Evolutionary conservation across 306 rosid species (phyloP).

Genomic region (Crotalaria pallida): DNA sequence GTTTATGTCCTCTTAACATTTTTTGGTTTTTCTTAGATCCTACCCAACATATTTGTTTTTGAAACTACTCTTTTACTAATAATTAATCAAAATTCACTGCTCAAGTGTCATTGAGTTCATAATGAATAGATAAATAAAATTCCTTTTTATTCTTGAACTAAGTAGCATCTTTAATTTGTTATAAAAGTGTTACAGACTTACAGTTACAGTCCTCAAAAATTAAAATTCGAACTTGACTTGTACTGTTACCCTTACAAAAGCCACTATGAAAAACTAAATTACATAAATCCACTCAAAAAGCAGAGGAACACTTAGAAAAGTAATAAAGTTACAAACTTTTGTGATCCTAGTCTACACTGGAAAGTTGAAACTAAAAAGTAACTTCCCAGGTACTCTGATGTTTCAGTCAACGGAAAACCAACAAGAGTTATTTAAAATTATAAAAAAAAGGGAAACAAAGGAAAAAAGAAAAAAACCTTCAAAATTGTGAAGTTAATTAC

Average conservation of each 20-base stretch:
- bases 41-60: no score
- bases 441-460: no score
- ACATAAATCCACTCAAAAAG: background rate
- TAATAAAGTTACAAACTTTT: background rate
- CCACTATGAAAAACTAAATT: background rate
- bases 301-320: background rate
- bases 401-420: background rate
- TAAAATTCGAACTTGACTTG: background rate
- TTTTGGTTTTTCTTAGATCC: no score
- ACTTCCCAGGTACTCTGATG: background rate
- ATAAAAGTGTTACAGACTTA: no score
- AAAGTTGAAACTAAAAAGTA: slow-evolving; percentile 7
- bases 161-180: no score
- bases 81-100: no score
- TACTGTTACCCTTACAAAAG: background rate
- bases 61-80: no score
- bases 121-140: no score
- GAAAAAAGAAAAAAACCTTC: background rate
- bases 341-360: background rate
- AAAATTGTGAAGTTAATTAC: background rate
- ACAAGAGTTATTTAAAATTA: no score
- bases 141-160: no score
- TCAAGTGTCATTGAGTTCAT: no score
- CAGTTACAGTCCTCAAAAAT: background rate
- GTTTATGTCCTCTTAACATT: no score